phyloP scores from a whole-genome alignment of 225 moss, liverwort and hornwort genomes.

The Bryoerythrophyllum caledonicum region DNA sequence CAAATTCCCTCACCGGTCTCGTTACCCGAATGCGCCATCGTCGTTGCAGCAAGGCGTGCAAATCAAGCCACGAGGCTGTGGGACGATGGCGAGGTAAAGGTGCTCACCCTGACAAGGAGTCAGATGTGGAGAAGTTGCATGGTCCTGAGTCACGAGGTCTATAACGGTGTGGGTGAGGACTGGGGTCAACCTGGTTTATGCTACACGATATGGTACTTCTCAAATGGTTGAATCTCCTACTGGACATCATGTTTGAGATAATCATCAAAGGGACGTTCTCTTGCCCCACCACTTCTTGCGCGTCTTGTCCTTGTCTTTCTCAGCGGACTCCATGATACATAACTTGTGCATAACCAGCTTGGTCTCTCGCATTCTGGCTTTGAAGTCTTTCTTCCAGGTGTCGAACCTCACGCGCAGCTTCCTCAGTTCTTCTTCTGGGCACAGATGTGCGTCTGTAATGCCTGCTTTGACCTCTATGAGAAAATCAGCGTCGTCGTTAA shows the following conservation, averaged over 20 bases:
- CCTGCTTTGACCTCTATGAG: conserved; percentile 97
- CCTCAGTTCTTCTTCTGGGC: conserved; percentile 91
- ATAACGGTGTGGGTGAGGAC: not conserved
- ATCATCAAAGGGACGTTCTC: conserved; percentile 50
- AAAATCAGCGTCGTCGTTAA: conserved; percentile 94
- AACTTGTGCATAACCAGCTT: conserved; percentile 93
- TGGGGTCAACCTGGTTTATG: conserved; percentile 27
- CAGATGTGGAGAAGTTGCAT: conserved; percentile 14
- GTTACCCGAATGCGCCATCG: not conserved
- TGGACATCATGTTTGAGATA: conserved; percentile 1
- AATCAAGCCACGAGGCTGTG: not conserved
- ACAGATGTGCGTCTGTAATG: conserved; percentile 85
- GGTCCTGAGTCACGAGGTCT: conserved; percentile 13
- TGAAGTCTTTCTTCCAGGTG: conserved; percentile 98
- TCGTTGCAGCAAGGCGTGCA: conserved; percentile 6
- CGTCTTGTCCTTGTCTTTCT: conserved; percentile 66
- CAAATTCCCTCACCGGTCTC: not conserved
- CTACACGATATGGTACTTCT: conserved; percentile 15
- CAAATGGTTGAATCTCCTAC: not conserved
- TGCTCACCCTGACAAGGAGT: conserved; percentile 28
- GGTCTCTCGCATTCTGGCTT: conserved; percentile 89
- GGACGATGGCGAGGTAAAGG: not conserved
- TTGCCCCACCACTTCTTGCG: conserved; percentile 99
- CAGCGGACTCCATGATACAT: conserved; percentile 69
- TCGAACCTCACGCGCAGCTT: conserved; percentile 89